Evolutionary conservation across 2,329 filamentous ascomycete genomes (phyloP), one percentile per base, ranked within the genome.

Genomic region (Sporothrix variecibatus): DNA sequence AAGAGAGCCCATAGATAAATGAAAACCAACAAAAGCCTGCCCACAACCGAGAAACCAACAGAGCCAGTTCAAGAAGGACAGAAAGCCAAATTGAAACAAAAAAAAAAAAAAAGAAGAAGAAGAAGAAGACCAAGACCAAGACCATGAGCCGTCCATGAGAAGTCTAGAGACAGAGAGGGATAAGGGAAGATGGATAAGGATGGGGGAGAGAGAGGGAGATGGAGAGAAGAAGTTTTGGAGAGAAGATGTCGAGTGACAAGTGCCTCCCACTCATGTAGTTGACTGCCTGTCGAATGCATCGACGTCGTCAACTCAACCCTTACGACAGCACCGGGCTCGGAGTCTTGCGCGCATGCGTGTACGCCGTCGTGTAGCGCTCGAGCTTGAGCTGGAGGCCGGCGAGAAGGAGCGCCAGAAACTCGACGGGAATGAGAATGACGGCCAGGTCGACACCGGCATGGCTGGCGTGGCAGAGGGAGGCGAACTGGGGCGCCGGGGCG

Each of bases 351-450:
- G 81, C 81, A 28, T 78, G 78, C 31, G 78, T 72, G 34, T 82
- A 81, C 58, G 78, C 76, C 56, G 77, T 77, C 11, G 81, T 76
- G 77, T 84, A 86, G 77, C 83, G 84, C 81, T 86, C 83, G 12
- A 86, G 77, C 73, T 84, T 80, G 71, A 83, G 78, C 77, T 87
- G 84, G 75, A 84, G 85, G 20, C 80, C 84, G 2, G 85, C 84
- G 28, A 86, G 78, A 1, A 80, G 84, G 58, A 91, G 77, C 2
- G 86, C 82, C 20, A 85, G 77, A 3, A 85, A 81, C 81, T 91
- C 85, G 58, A 91, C 79, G 12, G 89, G 89, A 40, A 91, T 85
- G 68, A 91, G 83, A 76, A 90, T 80, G 73, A 90, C 83, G 31
- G 86, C 84, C 62, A 91, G 81, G 77, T 87, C 87, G 38, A 90